Conservation (phyloP, 257 asterid genomes). For the Forsythia suspensa region DNA sequence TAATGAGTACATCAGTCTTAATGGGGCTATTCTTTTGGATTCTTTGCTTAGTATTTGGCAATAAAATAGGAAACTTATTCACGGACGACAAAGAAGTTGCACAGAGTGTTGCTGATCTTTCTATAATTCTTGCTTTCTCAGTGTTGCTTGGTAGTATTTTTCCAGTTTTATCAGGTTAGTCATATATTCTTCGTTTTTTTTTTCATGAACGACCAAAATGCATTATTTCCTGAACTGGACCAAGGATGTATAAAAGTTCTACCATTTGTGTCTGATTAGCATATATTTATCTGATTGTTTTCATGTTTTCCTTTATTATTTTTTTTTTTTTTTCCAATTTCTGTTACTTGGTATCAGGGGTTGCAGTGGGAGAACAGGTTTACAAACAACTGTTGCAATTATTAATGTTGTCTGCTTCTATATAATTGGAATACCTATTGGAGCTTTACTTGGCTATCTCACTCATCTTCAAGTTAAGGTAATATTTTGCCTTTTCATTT, state of each 20-base stretch:
- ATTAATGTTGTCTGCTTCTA: constrained; percentile 52
- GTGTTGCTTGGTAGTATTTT: constrained; percentile 53
- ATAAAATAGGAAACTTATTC: constrained; percentile 48
- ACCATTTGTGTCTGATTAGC: too few species aligned
- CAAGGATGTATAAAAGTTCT: too few species aligned
- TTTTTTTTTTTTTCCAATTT: too few species aligned
- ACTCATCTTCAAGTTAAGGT: constrained; percentile 42
- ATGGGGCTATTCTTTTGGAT: constrained; percentile 44
- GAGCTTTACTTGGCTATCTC: constrained; percentile 49
- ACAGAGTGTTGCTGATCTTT: constrained; percentile 40
- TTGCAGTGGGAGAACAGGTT: constrained; percentile 60
- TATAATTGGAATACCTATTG: constrained; percentile 52
- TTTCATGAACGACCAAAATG: background rate
- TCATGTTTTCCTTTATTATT: too few species aligned
- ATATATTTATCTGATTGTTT: too few species aligned
- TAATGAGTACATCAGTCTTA: constrained; percentile 34
- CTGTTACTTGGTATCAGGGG: constrained; percentile 29
- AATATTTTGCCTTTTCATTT: background rate
- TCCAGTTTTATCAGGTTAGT: constrained; percentile 56
- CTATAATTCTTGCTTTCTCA: constrained; percentile 48
- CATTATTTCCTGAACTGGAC: too few species aligned
- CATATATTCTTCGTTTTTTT: background rate
- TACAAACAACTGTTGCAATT: constrained; percentile 45
- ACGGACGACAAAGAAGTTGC: constrained; percentile 46
- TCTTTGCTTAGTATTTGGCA: constrained; percentile 42